Evolutionary conservation across 1,139 yeast species (phyloP), one percentile per base, ranked within the genome.

Genomic region (Yamadazyma diddensiae): DNA sequence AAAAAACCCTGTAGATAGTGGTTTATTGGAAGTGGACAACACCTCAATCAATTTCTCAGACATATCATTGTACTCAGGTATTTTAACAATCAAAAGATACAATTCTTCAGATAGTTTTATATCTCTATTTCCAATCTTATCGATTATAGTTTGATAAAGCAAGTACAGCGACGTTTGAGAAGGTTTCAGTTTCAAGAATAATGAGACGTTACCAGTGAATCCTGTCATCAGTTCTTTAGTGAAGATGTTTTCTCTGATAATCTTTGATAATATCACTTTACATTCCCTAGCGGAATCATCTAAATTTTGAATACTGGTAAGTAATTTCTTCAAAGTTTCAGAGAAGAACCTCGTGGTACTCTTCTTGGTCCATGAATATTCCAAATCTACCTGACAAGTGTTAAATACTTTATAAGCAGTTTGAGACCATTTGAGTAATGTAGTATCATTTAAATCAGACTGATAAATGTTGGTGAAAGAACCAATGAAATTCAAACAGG

Each of bases 1-100:
- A 25, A 76, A 57, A 40, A 78, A 77, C 3, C 57, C 57, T 4
- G 65, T 57, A 0, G 82, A 71, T 30, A 79, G 52, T 0, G 79
- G 60, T 41, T 67, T 73, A 38, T 73, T 73, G 2, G 67, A 58
- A 5, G 53, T 42, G 2, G 69, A 57, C 30, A 73, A 53, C 17
- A 55, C 55, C 12, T 49, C 54, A 28, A 78, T 55, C 21, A 77
- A 50, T 1, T 41, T 29, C 24, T 72, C 68, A 1, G 77, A 53
- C 17, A 69, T 48, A 1, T 50, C 38, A 5, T 62, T 59, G 38
- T 57, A 60, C 11, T 55, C 47, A 1, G 48, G 39, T 2, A 36
- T 37, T 7, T 47, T 34, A 2, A 65, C 59, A 9, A 77, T 60
- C 6, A 55, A 30, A 11, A 55, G 47, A 43, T 65, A 77, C 2